phyloP scores from a whole-genome alignment of 2,329 filamentous ascomycete species.

The Diplocarpon rosae region DNA sequence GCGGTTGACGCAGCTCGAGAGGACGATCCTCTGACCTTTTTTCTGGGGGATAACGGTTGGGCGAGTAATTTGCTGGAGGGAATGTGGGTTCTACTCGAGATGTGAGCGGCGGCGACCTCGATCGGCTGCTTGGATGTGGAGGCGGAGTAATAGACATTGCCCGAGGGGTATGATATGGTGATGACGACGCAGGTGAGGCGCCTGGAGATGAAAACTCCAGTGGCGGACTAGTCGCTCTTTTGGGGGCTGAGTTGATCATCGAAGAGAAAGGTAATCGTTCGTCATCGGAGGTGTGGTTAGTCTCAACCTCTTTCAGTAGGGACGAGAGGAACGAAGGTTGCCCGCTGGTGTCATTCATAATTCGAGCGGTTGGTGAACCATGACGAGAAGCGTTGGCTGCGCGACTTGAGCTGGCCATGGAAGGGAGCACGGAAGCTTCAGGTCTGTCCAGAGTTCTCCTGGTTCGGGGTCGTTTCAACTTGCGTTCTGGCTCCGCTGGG shows the following conservation, averaged over 20 bases:
- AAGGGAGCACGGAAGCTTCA: conserved; percentile 27
- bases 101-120: conserved; percentile 57
- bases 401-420: conserved; percentile 28
- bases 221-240: conserved; percentile 25
- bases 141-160: conserved; percentile 60
- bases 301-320: conserved; percentile 78
- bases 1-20: conserved; percentile 22
- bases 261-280: conserved; percentile 29
- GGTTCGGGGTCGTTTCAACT: conserved; percentile 78
- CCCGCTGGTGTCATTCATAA: conserved; percentile 31
- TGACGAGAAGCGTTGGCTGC: conserved; percentile 19
- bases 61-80: conserved; percentile 65
- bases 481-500: conserved; percentile 62
- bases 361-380: conserved; percentile 13
- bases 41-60: conserved; percentile 39
- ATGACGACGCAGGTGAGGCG: conserved; percentile 52
- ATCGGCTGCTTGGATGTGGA: conserved; percentile 47
- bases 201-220: conserved; percentile 50
- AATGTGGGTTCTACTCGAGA: conserved; percentile 64
- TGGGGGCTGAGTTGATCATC: conserved; percentile 14
- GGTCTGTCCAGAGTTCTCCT: conserved; percentile 49
- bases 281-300: conserved; percentile 46
- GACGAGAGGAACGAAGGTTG: conserved; percentile 77
- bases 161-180: conserved; percentile 55
- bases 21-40: conserved; percentile 18